These are phyloP conservation scores for Peronosclerospora sorghi DNA, from an alignment of 352 stramenopile genomes.

Conservation along the genomic window DNA sequence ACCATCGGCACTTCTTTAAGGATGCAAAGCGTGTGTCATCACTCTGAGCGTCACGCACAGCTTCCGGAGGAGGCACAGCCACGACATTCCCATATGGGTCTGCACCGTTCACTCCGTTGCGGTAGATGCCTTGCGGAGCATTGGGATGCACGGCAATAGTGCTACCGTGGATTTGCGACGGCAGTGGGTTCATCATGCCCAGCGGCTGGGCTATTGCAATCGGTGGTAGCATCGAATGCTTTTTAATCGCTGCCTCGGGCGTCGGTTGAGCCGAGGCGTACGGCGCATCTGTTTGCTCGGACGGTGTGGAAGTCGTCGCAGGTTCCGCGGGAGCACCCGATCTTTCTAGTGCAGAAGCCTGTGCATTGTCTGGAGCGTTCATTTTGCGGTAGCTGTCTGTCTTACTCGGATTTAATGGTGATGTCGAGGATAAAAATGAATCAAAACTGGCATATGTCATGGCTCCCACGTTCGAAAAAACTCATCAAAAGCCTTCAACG, in stretches of 20 bases:
- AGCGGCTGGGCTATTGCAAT: conserved; percentile 35
- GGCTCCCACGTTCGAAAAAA: too few species aligned
- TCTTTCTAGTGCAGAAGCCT: background rate
- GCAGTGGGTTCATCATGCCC: conserved; percentile 20
- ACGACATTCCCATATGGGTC: conserved; percentile 27
- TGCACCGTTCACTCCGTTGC: conserved; percentile 1
- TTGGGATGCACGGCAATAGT: conserved; percentile 32
- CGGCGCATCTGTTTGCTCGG: conserved; percentile 18
- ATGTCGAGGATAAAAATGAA: too few species aligned
- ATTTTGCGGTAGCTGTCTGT: background rate
- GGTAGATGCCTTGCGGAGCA: conserved; percentile 8
- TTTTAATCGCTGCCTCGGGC: conserved; percentile 19
- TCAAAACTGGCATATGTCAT: too few species aligned
- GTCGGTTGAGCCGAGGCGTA: conserved; percentile 28
- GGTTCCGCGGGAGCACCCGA: background rate
- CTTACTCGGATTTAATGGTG: too few species aligned
- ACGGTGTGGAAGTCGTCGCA: conserved; percentile 2
- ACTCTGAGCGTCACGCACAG: conserved; percentile 12
- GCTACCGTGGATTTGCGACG: conserved; percentile 27
- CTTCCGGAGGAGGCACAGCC: conserved; percentile 16
- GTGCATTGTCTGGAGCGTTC: background rate
- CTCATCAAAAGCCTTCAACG: too few species aligned
- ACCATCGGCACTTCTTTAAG: conserved; percentile 50
- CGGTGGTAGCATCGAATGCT: conserved; percentile 21
- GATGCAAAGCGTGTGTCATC: conserved; percentile 43